Evolutionary conservation across 176 grass and related monocot genomes (phyloP), one percentile per base, ranked within the genome.

Genomic region (Poa pratensis): DNA sequence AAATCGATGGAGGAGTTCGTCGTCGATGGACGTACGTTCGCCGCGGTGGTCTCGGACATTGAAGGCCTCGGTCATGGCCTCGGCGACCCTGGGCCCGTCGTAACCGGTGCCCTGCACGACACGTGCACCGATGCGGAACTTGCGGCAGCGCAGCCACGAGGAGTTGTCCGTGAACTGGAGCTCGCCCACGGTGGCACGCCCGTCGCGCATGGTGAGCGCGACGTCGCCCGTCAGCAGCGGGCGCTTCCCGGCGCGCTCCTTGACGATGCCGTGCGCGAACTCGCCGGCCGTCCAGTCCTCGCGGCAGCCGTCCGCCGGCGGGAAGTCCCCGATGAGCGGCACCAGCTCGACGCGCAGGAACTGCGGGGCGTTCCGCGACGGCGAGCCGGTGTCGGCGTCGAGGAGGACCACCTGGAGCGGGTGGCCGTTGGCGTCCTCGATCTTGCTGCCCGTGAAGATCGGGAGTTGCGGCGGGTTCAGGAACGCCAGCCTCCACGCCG

Each of bases 111-210:
- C 86, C 1, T 84, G 83, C 66, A 82, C 46, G 32, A 79, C 83
- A 51, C 94, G 88, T 0, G 57, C 97, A 5, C 90, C 97, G 43
- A 99, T 91, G 59, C 91, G 89, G 77, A 99, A 99, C 84, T 77
- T 88, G 46, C 97, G 78, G 82, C 97, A 91, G 3, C 92, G 80
- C 0, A 92, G 84, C 97, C 97, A 99, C 2, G 94, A 96, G 4
- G 93, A 94, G 61, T 99, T 99, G 39, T 99, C 97, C 0, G 97
- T 99, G 84, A 99, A 92, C 49, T 87, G 86, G n/a, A 99, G 97
- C 1, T 99, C 94, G 16, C 45, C 43, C 0, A 96, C 87, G 14
- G 17, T 9, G 30, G 61, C 91, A 22, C 43, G 62, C 1, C 90
- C 94, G 24, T 96, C 91, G 0, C 81, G 69, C 79, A 96, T 77